Evolutionary conservation across 1,284 basidiomycete genomes (phyloP).

Genomic region (Ceratobasidium sp.): DNA sequence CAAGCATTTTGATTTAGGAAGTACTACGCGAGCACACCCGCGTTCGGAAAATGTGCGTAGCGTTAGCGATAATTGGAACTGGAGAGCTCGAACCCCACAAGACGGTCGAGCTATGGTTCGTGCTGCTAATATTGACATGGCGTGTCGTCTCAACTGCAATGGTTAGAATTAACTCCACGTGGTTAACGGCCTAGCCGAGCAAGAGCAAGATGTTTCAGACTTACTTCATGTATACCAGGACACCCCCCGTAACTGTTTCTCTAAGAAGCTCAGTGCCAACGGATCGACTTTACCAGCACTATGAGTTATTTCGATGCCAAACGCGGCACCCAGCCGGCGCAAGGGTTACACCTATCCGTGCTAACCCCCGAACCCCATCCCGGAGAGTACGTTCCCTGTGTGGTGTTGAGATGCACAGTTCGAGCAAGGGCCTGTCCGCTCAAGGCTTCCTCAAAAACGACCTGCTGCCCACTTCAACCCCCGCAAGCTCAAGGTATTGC

Average conservation of each 20-base stretch:
- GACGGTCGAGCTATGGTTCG: constrained; percentile 1
- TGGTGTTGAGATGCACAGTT: constrained; percentile 52
- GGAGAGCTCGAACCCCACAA: constrained; percentile 8
- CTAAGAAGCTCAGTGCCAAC: constrained; percentile 16
- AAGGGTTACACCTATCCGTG: constrained; percentile 52
- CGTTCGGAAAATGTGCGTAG: constrained; percentile 18
- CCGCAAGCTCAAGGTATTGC: not conserved
- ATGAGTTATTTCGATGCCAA: not conserved
- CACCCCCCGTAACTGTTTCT: constrained; percentile 12
- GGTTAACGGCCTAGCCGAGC: not conserved
- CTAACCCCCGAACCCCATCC: constrained; percentile 51
- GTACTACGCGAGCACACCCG: not conserved
- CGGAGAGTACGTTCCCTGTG: constrained; percentile 50
- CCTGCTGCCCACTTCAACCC: constrained; percentile 49
- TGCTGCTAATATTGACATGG: constrained; percentile 31
- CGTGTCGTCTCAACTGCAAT: constrained; percentile 17
- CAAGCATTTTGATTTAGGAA: not conserved
- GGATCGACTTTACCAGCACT: not conserved
- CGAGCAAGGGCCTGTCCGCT: constrained; percentile 57
- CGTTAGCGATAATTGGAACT: not conserved
- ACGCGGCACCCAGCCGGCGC: constrained; percentile 1
- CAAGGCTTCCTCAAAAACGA: constrained; percentile 70
- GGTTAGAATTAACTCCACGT: not conserved
- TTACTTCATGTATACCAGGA: constrained; percentile 21
- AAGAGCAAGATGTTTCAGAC: not conserved